These are phyloP conservation scores for Apophysomyces elegans DNA, from an alignment of 371 early-diverging fungal genomes.

Conservation along the genomic window DNA sequence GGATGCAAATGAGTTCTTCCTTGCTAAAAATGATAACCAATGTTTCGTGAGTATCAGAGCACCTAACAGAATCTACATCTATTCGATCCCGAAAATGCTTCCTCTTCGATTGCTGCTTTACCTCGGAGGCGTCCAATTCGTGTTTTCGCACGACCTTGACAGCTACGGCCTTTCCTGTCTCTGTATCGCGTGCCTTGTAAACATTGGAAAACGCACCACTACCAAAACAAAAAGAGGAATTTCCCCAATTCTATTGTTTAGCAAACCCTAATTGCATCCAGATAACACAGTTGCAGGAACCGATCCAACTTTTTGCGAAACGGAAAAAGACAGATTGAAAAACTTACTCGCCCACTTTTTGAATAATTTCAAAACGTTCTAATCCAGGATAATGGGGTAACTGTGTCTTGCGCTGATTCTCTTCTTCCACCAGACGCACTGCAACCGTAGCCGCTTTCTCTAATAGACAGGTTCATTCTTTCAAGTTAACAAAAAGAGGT, in stretches of 20 bases:
- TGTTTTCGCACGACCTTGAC: constrained; percentile 82
- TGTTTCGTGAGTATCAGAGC: neutral
- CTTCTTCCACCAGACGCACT: constrained; percentile 38
- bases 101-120: constrained; percentile 23
- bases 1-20: constrained; percentile 20
- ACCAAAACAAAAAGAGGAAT: neutral
- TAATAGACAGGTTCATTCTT: neutral
- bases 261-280: too few species aligned
- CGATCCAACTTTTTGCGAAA: too few species aligned
- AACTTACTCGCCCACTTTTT: constrained; percentile 77
- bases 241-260: neutral
- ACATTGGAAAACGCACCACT: constrained; percentile 88
- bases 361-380: constrained; percentile 61
- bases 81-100: neutral
- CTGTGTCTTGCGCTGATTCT: constrained; percentile 36
- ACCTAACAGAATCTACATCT: neutral
- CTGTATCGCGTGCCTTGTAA: constrained; percentile 68
- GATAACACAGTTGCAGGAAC: too few species aligned
- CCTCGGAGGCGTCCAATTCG: constrained; percentile 61
- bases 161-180: constrained; percentile 69
- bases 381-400: constrained; percentile 60
- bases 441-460: constrained; percentile 22
- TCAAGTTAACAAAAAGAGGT: too few species aligned
- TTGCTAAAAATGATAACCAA: neutral
- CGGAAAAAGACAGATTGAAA: neutral